Evolutionary conservation across 2,329 filamentous ascomycete genomes (phyloP), one percentile per base, ranked within the genome.

Genomic region (Neoarthrinium moseri): DNA sequence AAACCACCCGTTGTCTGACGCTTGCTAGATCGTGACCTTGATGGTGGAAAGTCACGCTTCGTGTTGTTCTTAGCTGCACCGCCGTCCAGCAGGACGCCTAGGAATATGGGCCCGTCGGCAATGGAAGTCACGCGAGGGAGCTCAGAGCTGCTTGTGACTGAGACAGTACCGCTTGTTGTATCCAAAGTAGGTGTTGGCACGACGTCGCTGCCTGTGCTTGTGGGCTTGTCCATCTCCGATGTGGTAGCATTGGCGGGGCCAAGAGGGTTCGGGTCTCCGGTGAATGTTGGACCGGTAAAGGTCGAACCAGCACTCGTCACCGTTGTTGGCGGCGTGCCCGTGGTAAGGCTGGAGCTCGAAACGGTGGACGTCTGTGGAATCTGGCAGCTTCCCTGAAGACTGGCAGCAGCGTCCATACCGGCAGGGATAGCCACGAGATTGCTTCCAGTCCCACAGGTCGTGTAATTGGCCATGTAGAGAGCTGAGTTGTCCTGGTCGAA

Each of bases 401-500:
- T 39, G 11, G 53, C 55, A 11, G 58, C 60, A 12, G 52, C 41
- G 18, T 44, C 41, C 53, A 35, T 58, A n/a, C 59, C 61, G 2
- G 53, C 53, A 2, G 59, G 57, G 6, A 64, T 61, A 2, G 57
- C 38, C 13, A 60, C 59, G 2, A 62, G 52, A 27, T 55, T 52
- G n/a, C 56, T 54, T 5, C 39, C 40, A 13, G 50, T 44, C 21
- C 55, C 51, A 34, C 56, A 63, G 5, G 51, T 46, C 17, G 47
- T 26, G 32, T 62, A 62, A 22, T 63, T 54, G 4, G 55, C 47
- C 59, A 64, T 63, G 49, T 58, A 64, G 0, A 64, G 41, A 2
- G 60, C 61, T 32, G 57, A 46, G 36, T 60, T 60, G 17, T 51
- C 50, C 37, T 63, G 61, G 37, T 64, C 61, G 37, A 63, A 63